These are phyloP conservation scores for Trichomonas tenax DNA, from an alignment of 208 protist species.

Conservation along the genomic window DNA sequence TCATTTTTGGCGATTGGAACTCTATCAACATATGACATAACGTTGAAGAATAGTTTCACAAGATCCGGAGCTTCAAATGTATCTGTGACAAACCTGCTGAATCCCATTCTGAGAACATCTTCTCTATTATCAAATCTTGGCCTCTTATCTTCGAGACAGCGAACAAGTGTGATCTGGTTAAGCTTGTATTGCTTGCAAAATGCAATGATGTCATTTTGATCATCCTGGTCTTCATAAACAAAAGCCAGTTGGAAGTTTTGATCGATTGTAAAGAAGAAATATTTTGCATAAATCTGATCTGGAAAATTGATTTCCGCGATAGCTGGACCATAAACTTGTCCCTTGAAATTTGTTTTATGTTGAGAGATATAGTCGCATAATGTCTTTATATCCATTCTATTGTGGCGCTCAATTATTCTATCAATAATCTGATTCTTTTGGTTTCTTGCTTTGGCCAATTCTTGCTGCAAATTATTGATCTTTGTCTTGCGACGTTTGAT, in stretches of 20 bases:
- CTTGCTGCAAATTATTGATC: background rate
- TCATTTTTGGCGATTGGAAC: background rate
- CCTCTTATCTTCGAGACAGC: background rate
- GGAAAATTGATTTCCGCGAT: background rate
- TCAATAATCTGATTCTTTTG: background rate
- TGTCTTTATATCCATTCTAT: background rate
- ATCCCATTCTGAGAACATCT: background rate
- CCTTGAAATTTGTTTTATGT: background rate
- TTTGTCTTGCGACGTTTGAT: background rate
- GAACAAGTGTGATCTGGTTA: background rate
- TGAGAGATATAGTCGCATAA: background rate
- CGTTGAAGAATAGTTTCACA: background rate
- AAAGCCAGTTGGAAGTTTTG: background rate
- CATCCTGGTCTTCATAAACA: background rate
- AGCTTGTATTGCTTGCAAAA: background rate
- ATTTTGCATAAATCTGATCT: background rate
- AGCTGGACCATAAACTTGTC: background rate
- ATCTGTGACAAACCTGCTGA: background rate
- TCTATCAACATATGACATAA: background rate
- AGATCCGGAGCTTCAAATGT: background rate
- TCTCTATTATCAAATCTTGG: background rate
- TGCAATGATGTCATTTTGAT: background rate
- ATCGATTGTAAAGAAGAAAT: background rate
- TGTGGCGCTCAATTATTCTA: background rate
- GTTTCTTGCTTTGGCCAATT: background rate